These are phyloP conservation scores for Dalbergia cochinchinensis DNA, from an alignment of 306 rosid species.

Conservation along the genomic window DNA sequence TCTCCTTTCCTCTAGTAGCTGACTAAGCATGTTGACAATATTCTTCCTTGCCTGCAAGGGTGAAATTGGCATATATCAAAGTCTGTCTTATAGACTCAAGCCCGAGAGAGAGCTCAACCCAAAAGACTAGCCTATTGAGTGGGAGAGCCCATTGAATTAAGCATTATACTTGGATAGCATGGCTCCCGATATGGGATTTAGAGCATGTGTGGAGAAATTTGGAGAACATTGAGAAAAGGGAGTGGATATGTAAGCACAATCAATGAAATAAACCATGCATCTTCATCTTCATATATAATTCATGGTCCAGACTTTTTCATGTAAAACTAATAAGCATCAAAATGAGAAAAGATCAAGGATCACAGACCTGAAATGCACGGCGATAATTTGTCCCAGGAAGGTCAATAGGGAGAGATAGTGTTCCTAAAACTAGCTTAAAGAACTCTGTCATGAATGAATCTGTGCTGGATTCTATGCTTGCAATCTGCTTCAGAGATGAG, in stretches of 20 bases:
- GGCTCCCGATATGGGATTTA: no score
- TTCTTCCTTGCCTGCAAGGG: slow-evolving; percentile 84
- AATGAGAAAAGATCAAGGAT: slow-evolving; percentile 11
- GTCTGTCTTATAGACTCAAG: background rate
- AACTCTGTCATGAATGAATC: slow-evolving; percentile 75
- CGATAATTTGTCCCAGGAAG: slow-evolving; percentile 92
- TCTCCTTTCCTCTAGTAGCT: slow-evolving; percentile 74
- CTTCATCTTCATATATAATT: background rate
- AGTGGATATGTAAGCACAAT: background rate
- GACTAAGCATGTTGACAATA: slow-evolving; percentile 63
- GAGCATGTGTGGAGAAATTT: background rate
- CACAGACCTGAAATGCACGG: slow-evolving; percentile 74
- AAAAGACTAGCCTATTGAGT: no score
- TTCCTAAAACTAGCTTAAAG: slow-evolving; percentile 88
- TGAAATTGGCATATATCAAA: background rate
- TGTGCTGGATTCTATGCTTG: slow-evolving; percentile 65
- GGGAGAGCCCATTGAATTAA: no score
- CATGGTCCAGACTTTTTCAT: background rate
- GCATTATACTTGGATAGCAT: no score
- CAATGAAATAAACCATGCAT: background rate
- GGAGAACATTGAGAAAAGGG: background rate
- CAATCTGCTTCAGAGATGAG: slow-evolving; percentile 85
- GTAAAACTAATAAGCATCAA: background rate
- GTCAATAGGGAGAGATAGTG: slow-evolving; percentile 88
- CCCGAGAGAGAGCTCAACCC: no score